Evolutionary conservation across 192 early-diverging fungal species (phyloP).

Genomic region (Mortierella hygrophila): DNA sequence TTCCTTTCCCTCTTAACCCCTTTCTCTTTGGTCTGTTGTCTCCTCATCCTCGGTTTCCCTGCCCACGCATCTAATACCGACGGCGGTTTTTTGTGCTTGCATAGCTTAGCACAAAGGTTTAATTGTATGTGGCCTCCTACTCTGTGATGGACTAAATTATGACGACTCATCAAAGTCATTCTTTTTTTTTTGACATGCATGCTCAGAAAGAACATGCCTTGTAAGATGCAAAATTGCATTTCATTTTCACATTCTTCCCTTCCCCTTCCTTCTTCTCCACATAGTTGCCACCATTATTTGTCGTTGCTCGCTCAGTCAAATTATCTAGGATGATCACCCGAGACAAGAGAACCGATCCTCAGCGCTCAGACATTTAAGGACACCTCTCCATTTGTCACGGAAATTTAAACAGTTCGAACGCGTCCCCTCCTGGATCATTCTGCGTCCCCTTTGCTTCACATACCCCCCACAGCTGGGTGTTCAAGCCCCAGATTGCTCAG

Average conservation of each 20-base stretch:
- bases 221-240: neutral
- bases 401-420: too few relatives aligned
- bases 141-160: neutral
- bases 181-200: neutral
- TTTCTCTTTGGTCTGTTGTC: neutral
- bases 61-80: neutral
- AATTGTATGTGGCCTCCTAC: neutral
- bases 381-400: too few relatives aligned
- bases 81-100: neutral
- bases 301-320: too few relatives aligned
- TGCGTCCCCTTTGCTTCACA: too few relatives aligned
- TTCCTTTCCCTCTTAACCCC: neutral
- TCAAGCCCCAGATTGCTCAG: neutral
- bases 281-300: neutral
- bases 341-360: too few relatives aligned
- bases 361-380: too few relatives aligned
- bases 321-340: too few relatives aligned
- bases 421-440: too few relatives aligned
- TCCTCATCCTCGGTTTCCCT: neutral
- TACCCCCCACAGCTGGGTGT: neutral
- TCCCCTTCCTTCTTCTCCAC: neutral
- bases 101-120: neutral
- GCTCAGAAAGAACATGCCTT: neutral
- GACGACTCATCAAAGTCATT: neutral
- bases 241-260: neutral